These are phyloP conservation scores for Anisodus acutangulus DNA, from an alignment of 257 asterid species.

Conservation along the genomic window DNA sequence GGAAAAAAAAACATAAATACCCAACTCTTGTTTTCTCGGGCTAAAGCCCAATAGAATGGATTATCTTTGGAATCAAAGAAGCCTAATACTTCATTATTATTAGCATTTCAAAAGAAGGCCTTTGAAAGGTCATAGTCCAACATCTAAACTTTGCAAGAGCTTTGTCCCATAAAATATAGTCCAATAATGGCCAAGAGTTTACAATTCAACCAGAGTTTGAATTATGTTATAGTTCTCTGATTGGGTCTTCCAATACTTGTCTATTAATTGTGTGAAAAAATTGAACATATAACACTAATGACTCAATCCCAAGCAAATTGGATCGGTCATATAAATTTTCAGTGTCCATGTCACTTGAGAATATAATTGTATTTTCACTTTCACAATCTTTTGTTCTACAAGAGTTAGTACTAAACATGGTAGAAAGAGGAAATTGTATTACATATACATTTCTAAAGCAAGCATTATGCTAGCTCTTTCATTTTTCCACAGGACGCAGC, in stretches of 20 bases:
- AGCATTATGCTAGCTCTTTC: neutral
- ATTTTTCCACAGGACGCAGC: conserved; percentile 3
- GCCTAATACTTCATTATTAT: neutral
- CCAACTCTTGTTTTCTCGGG: neutral
- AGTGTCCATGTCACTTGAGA: neutral
- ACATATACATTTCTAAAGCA: conserved; percentile 18
- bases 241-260: neutral
- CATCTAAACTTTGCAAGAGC: neutral
- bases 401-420: neutral
- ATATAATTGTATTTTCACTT: neutral
- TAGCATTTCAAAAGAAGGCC: neutral
- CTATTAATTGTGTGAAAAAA: neutral
- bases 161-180: neutral
- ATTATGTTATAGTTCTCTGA: neutral
- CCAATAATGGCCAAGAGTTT: neutral
- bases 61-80: neutral
- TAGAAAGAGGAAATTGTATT: conserved; percentile 11
- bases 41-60: neutral
- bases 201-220: neutral
- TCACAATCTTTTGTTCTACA: neutral
- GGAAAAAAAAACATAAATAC: neutral
- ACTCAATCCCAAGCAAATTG: no score
- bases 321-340: no score
- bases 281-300: neutral
- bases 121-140: neutral